Base-by-base conservation (phyloP, 495 filamentous ascomycete species). In the Daldinia decipiens region DNA sequence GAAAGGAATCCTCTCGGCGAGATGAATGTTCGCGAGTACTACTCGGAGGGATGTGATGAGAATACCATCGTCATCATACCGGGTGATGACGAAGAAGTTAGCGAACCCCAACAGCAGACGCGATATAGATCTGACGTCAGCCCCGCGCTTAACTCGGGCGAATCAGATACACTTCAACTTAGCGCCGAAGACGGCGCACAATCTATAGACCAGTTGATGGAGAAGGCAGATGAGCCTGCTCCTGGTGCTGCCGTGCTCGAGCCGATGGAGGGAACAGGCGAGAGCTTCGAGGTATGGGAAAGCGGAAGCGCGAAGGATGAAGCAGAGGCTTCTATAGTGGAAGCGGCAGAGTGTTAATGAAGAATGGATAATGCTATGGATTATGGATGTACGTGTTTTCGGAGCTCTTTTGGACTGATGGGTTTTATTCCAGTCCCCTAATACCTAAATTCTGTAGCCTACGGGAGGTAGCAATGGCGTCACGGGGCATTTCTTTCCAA, bases 21-120 rank as follows among this genome's bases (percentile, higher is more conserved):
- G 77, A 87, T 96, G 67, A 83, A 87, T 45, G 87, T 87, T 12
- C 82, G 86, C 21, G 91, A 93, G 51, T 96, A 89, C 80, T 94
- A 92, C 68, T 87, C 87, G 15, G 84, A 87, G 9, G 92, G 88
- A 4, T 88, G 86, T 51, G 87, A 92, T 76, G 87, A 85, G 34
- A 83, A 84, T 32, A 89, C 87, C 1, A 83, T 87, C 59, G 79
- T 87, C 27, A 79, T 90, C 40, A 73, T 91, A 7, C 83, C 86
- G 19, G 88, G 82, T 8, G 88, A 91, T 34, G 87, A 89, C 9
- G 81, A 85, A 6, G 79, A 83, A 27, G 73, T 15, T 19, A 9
- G 5, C 53, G 29, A 56, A 21, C 1, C 53, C 31, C 53, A 56
- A 31, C 53, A 36, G 11, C 61, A 45, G 9, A 45, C 21, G 13